Evolutionary conservation across 352 stramenopile genomes (phyloP).

Genomic region (Globisporangium barbulae): DNA sequence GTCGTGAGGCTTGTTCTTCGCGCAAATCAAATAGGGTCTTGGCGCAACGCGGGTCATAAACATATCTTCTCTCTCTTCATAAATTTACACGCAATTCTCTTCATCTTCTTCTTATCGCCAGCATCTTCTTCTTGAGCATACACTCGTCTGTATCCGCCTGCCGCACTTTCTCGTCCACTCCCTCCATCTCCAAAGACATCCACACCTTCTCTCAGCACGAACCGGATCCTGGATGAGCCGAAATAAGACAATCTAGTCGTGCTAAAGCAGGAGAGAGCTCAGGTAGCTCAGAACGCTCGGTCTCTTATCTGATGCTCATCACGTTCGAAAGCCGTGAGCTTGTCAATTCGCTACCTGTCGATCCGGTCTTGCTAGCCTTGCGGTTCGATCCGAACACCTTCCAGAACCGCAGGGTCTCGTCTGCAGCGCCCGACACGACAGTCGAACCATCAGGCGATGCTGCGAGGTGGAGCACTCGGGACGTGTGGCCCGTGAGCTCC

Average conservation of each 20-base stretch:
- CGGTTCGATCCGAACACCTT: constrained; percentile 95
- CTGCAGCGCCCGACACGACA: constrained; percentile 96
- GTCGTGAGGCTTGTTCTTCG: background rate
- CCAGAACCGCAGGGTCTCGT: constrained; percentile 99
- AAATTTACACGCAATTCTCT: constrained; percentile 9
- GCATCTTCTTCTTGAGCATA: background rate
- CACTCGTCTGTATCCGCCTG: background rate
- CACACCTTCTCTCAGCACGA: background rate
- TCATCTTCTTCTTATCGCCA: constrained; percentile 7
- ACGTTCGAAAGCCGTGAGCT: constrained; percentile 71
- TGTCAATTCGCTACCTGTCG: constrained; percentile 46
- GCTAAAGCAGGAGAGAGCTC: background rate
- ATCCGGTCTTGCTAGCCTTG: constrained; percentile 64
- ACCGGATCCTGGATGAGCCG: background rate
- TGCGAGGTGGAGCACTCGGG: constrained; percentile 95
- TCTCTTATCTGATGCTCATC: constrained; percentile 77
- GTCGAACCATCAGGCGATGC: constrained; percentile 95
- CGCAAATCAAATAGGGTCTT: background rate
- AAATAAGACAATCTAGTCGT: background rate
- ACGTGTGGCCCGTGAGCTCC: constrained; percentile 97
- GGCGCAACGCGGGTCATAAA: background rate
- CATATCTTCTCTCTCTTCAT: constrained; percentile 8
- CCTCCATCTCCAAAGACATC: background rate
- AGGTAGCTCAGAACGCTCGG: background rate
- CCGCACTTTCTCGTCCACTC: background rate